phyloP scores from a whole-genome alignment of 805 yeast genomes.

The Yamadazyma endophytica region DNA sequence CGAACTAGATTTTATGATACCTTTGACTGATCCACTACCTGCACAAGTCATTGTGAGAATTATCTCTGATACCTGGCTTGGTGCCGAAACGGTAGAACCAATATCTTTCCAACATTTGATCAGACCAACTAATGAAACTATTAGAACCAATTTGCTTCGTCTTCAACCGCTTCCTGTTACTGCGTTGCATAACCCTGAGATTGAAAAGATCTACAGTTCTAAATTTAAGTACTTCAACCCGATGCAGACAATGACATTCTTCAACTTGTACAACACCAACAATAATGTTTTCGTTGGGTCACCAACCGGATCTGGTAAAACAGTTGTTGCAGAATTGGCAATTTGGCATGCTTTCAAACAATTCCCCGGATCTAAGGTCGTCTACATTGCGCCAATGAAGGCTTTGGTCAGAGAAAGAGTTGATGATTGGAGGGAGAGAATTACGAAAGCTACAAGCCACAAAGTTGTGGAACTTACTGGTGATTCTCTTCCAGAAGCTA shows the following conservation, averaged over 20 bases:
- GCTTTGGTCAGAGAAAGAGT: constrained; percentile 82
- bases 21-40: constrained; percentile 84
- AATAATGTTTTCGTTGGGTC: constrained; percentile 90
- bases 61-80: constrained; percentile 85
- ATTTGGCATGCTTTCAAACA: constrained; percentile 93
- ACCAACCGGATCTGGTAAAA: constrained; percentile 98
- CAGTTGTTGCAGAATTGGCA: constrained; percentile 94
- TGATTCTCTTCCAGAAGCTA: constrained; percentile 72
- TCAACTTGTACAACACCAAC: constrained; percentile 75
- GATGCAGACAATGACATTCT: constrained; percentile 97
- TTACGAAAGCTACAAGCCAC: constrained; percentile 42
- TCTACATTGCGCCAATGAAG: constrained; percentile 87
- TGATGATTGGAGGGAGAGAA: constrained; percentile 67
- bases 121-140: constrained; percentile 81
- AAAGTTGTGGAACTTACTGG: constrained; percentile 77
- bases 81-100: constrained; percentile 69
- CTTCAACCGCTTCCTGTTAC: constrained; percentile 82
- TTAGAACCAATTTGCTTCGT: constrained; percentile 74
- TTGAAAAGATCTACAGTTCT: constrained; percentile 64
- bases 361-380: constrained; percentile 75
- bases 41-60: constrained; percentile 79
- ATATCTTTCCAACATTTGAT: constrained; percentile 89
- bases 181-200: constrained; percentile 65
- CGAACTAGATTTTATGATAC: constrained; percentile 88
- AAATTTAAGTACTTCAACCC: constrained; percentile 90